Conservation (phyloP, 208 protist genomes). For the Wallacemonas collosoma region DNA sequence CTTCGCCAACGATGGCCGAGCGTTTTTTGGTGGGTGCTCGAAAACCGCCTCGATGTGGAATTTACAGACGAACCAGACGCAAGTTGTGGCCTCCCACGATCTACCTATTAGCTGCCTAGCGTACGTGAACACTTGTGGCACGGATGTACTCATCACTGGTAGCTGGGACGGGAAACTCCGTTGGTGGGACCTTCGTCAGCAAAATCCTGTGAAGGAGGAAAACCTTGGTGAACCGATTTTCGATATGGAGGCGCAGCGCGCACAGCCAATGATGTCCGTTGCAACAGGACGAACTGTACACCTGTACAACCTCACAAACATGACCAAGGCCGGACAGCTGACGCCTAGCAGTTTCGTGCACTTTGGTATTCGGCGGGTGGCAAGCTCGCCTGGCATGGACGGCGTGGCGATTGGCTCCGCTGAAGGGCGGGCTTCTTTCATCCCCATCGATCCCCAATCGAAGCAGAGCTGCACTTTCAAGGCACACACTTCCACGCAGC, state of each 20-base stretch:
- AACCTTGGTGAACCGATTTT: constrained; percentile 76
- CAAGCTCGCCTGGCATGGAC: constrained; percentile 60
- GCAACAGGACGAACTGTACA: constrained; percentile 62
- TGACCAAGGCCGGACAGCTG: constrained; percentile 57
- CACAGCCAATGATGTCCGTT: constrained; percentile 63
- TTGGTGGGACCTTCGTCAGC: constrained; percentile 85
- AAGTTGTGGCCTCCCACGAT: constrained; percentile 80
- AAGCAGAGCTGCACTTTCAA: constrained; percentile 67
- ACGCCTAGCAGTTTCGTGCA: constrained; percentile 56
- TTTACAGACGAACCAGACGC: constrained; percentile 60
- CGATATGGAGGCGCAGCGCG: constrained; percentile 65
- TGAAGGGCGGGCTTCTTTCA: constrained; percentile 73
- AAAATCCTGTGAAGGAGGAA: constrained; percentile 60
- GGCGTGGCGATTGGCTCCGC: constrained; percentile 71
- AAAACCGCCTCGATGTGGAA: constrained; percentile 85
- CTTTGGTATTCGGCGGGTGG: constrained; percentile 70
- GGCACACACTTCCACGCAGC: constrained; percentile 47
- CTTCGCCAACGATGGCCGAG: constrained; percentile 71
- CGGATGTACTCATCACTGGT: constrained; percentile 73
- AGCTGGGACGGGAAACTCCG: constrained; percentile 88
- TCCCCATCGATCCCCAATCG: constrained; percentile 33
- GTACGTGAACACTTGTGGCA: constrained; percentile 32
- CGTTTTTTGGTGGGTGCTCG: constrained; percentile 77
- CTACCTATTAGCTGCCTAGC: constrained; percentile 78
- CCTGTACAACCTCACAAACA: constrained; percentile 65